A percentile compares a stretch with the other conserved stretches of the same genome.
phyloP scores from a whole-genome alignment of 2,329 filamentous ascomycete genomes.

The Lachnellula arida region DNA sequence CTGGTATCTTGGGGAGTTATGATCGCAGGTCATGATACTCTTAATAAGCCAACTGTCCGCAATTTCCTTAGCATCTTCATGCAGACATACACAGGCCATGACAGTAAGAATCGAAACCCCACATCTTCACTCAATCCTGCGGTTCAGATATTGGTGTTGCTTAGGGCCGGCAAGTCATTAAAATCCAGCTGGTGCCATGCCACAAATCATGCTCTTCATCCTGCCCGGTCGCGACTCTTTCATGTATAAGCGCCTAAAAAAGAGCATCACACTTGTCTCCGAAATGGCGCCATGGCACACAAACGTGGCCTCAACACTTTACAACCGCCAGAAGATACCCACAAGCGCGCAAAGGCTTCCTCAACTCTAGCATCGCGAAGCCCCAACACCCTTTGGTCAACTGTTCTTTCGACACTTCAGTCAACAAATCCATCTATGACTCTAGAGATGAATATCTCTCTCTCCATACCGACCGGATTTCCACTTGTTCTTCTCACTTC shows the following conservation, averaged over 20 bases:
- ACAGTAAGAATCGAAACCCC: slow-evolving; percentile 47
- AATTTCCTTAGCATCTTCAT: slow-evolving; percentile 58
- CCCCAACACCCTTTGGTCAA: no score
- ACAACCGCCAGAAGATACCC: no score
- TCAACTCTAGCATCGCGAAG: no score
- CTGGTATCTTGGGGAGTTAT: slow-evolving; percentile 74
- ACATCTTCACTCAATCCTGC: slow-evolving; percentile 29
- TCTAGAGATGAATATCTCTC: no score
- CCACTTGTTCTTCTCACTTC: no score
- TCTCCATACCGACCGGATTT: no score
- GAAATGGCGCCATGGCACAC: no score
- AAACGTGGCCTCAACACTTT: no score
- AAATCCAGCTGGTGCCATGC: slow-evolving; percentile 31
- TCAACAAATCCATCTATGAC: no score
- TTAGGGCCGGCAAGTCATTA: slow-evolving; percentile 13
- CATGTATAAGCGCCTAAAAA: slow-evolving; percentile 82
- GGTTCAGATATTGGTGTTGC: slow-evolving; percentile 14
- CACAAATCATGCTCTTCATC: slow-evolving; percentile 77
- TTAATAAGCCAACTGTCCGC: slow-evolving; percentile 42
- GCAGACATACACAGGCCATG: slow-evolving; percentile 55
- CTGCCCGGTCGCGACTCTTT: slow-evolving; percentile 66
- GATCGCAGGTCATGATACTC: slow-evolving; percentile 53
- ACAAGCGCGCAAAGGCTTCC: no score
- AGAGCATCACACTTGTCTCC: slow-evolving; percentile 44
- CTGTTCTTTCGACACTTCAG: no score